These are phyloP conservation scores for Scutellospora calospora DNA, from an alignment of 371 early-diverging fungal species.

Conservation along the genomic window DNA sequence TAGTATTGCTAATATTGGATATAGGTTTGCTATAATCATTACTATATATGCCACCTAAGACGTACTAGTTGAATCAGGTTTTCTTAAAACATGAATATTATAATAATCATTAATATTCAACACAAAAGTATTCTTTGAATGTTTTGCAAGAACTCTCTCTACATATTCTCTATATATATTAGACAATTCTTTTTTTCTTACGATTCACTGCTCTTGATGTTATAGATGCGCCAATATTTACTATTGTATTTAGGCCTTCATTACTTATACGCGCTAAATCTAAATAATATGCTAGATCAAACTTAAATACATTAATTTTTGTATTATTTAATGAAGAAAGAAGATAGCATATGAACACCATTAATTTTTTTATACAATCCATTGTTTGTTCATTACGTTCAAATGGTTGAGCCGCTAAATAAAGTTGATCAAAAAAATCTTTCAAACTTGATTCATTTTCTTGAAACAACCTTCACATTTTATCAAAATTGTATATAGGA, in stretches of 20 bases:
- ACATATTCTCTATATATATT: neutral
- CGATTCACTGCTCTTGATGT: neutral
- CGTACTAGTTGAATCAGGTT: neutral
- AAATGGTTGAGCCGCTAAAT: slow-evolving; percentile 1
- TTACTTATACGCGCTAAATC: slow-evolving; percentile 24
- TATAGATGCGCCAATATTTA: neutral
- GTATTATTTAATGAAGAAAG: neutral
- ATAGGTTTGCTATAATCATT: neutral
- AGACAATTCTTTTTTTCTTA: neutral
- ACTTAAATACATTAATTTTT: neutral
- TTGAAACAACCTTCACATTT: slow-evolving; percentile 8
- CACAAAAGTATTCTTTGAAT: neutral
- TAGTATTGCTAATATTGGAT: neutral
- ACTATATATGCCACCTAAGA: neutral
- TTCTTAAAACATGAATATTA: neutral
- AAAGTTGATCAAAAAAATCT: slow-evolving; percentile 23
- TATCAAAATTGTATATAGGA: neutral
- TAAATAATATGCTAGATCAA: slow-evolving; percentile 35
- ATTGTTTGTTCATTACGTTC: slow-evolving; percentile 5
- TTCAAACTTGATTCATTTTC: neutral
- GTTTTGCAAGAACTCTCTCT: neutral
- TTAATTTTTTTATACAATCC: slow-evolving; percentile 27
- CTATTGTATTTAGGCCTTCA: neutral
- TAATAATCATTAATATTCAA: neutral
- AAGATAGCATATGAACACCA: slow-evolving; percentile 35